phyloP scores from a whole-genome alignment of 192 early-diverging fungal genomes.

The Phycomyces nitens region DNA sequence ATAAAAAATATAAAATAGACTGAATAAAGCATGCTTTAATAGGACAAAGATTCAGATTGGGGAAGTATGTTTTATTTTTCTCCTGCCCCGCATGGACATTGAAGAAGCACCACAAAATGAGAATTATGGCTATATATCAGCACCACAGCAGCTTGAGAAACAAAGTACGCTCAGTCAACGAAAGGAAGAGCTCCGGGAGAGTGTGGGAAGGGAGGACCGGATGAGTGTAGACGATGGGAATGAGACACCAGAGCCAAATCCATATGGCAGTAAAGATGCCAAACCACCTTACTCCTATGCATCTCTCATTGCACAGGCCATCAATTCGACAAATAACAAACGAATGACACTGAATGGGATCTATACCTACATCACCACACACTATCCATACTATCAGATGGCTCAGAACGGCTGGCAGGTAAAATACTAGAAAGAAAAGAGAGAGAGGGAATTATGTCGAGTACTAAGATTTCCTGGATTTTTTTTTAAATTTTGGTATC shows the following conservation, averaged over 20 bases:
- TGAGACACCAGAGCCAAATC: conserved; percentile 21
- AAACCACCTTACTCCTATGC: conserved; percentile 90
- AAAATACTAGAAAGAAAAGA: conserved; percentile 5
- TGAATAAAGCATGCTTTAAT: neutral
- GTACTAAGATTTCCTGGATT: no score
- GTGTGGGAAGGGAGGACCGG: conserved; percentile 15
- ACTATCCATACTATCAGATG: conserved; percentile 86
- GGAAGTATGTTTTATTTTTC: conserved; percentile 74
- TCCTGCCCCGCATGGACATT: conserved; percentile 61
- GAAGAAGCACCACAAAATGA: conserved; percentile 27
- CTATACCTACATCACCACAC: conserved; percentile 76
- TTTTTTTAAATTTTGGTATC: no score
- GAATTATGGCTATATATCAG: conserved; percentile 30
- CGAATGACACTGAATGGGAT: conserved; percentile 86
- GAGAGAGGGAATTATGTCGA: no score
- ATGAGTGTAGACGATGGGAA: conserved; percentile 19
- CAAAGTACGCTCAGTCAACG: neutral
- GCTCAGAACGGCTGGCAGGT: conserved; percentile 92
- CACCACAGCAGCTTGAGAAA: conserved; percentile 29
- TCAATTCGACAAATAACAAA: conserved; percentile 66
- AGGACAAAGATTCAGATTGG: conserved; percentile 83
- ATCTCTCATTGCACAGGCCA: conserved; percentile 86
- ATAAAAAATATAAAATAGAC: neutral
- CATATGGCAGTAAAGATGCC: conserved; percentile 34
- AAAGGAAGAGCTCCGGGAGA: conserved; percentile 10